These are phyloP conservation scores for Brassica hybrid DNA, from an alignment of 441 rosid species.

Conservation along the genomic window DNA sequence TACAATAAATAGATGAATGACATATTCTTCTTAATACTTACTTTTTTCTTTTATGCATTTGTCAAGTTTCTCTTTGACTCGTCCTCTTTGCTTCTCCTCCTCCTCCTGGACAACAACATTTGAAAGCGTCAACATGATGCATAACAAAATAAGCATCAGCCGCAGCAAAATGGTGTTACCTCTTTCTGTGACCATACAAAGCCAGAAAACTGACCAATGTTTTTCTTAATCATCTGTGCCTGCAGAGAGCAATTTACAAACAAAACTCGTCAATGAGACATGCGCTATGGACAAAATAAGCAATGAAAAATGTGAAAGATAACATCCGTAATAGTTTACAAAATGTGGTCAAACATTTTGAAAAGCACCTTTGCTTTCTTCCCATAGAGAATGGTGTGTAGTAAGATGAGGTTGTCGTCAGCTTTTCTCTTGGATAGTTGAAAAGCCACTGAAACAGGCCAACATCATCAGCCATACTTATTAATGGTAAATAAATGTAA, in stretches of 20 bases:
- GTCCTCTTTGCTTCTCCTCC: conserved; percentile 84
- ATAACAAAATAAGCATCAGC: conserved; percentile 2
- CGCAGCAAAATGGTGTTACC: conserved; percentile 48
- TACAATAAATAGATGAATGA: conserved; percentile 15
- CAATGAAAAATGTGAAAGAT: too few relatives aligned
- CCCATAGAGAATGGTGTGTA: conserved; percentile 86
- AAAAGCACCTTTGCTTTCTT: conserved; percentile 89
- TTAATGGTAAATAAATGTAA: conserved; percentile 13
- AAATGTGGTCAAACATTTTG: not conserved
- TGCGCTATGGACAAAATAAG: not conserved
- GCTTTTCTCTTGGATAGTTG: conserved; percentile 93
- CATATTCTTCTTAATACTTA: conserved; percentile 35
- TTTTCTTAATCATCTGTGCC: conserved; percentile 81
- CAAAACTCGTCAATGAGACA: not conserved
- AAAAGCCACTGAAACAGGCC: conserved; percentile 79
- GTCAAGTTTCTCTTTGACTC: conserved; percentile 85
- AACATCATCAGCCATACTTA: conserved; percentile 35
- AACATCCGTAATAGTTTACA: not conserved
- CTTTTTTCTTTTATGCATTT: conserved; percentile 97
- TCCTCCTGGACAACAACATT: conserved; percentile 15
- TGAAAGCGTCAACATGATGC: conserved; percentile 9
- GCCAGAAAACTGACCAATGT: conserved; percentile 92
- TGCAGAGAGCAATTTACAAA: conserved; percentile 44
- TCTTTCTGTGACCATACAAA: conserved; percentile 86
- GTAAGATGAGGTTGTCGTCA: conserved; percentile 79